Evolutionary conservation across 2,329 filamentous ascomycete genomes (phyloP), one percentile per base, ranked within the genome.

Genomic region (Purpureocillium lavendulum): DNA sequence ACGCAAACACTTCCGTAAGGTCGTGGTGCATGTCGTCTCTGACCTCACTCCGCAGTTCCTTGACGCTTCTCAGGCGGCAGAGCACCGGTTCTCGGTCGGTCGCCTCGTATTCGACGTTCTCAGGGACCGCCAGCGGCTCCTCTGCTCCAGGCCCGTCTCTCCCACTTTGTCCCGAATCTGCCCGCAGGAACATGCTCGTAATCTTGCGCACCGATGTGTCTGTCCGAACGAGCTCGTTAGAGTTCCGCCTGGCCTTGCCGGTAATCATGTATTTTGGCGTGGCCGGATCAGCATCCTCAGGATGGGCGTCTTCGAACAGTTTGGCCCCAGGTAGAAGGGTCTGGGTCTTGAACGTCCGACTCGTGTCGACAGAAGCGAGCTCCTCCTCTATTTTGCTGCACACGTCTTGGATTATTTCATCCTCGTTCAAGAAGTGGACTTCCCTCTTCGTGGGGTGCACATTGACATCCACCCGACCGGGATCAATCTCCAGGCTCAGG

Each of bases 401-500:
- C 4, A 98, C 80, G 12, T 77, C 75, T 47, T 92, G 85, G 35
- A 92, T 84, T 34, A 98, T 94, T 51, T 98, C 92, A 47, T 98
- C 92, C 58, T 98, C 92, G 45, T 97, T 95, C 16, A 98, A 71
- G 52, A 98, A 97, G 54, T 97, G 92, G 15, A 98, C 92, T 57
- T 98, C 90, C 37, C 87, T 75, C 60, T 98, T 98, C 0, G 92
- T 98, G 0, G 92, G 92, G 59, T 98, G 92, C 1, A 98, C 84
- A 51, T 98, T 98, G 55, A 98, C 94, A 59, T 98, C 92, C 4
- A 98, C 87, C 39, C 90, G 75, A 18, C 84, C 79, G 2, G 92
- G 90, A 50, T 97, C 89, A 41, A 98, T 94, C 43, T 95, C 85
- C 3, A 98, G 72, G 55, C 83, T 92, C 18, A 98, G 71, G 55